Base-by-base conservation (phyloP, 352 stramenopile species). In the Thalassiosira livingstoniorum region DNA sequence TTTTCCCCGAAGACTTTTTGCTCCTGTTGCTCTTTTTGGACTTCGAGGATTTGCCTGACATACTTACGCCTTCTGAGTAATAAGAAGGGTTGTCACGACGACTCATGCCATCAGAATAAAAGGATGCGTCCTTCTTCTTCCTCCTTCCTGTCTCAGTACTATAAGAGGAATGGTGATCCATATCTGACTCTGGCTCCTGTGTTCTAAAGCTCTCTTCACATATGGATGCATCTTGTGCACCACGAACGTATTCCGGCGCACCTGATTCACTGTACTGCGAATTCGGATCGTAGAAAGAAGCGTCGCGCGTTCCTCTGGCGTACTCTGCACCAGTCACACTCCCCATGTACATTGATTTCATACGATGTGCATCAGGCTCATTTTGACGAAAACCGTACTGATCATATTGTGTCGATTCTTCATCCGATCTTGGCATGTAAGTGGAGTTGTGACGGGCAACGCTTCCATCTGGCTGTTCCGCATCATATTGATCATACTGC, bases 201-300 rank as follows among this genome's bases (percentile, higher is more conserved):
- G 68, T 78, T n/a, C 39, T 11, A 31, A 69, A 78, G 53, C 76
- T 84, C 29, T 42, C 32, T n/a, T 77, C 66, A 32, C 66, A 21
- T 18, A 4, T 21, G 23, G 27, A 23, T 7, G 23, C 15, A 66
- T 18, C 31, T 25, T 18, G 35, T 23, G 23, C 23, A 60, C 43
- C 32, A 75, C 53, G 5, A 58, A 78, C 29, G 55, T 55, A 62
- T 78, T 58, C 35, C 60, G 29, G 18, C 18, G 42, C 42, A 18
- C 18, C 7, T 51, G 7, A 51, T 18, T 51, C 18, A 18, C 42
- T 18, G 7, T 51, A 51, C 42, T 51, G 42, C 42, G 7, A 51
- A 7, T 18, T 62, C 54, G 7, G 25, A 25, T 15, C n/a, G 54
- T 32, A 25, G n/a, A n/a, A n/a, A n/a, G n/a, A n/a, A n/a, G n/a